Evolutionary conservation across 1,139 yeast genomes (phyloP).

Genomic region (Candida pseudoviswanathii): DNA sequence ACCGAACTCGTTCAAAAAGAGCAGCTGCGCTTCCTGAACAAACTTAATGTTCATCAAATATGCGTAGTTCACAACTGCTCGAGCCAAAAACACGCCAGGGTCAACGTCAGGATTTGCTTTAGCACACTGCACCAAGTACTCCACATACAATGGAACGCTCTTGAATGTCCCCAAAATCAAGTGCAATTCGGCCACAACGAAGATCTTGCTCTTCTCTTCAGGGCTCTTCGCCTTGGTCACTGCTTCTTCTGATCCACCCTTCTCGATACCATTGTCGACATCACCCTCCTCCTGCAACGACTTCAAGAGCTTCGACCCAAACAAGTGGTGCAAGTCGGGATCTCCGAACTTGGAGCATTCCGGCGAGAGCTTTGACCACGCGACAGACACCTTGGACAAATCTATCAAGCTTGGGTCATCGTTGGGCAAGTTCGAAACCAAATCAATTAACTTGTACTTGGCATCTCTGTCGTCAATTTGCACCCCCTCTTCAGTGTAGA

Average conservation of each 20-base stretch:
- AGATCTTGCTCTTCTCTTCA: slow-evolving; percentile 37
- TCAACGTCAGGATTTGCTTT: slow-evolving; percentile 32
- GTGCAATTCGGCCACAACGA: slow-evolving; percentile 54
- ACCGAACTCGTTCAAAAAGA: slow-evolving; percentile 35
- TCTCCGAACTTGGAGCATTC: slow-evolving; percentile 64
- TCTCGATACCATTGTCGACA: slow-evolving; percentile 17
- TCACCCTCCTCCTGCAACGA: slow-evolving; percentile 18
- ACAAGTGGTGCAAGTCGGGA: slow-evolving; percentile 68
- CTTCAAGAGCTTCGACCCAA: slow-evolving; percentile 65
- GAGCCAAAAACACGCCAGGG: slow-evolving; percentile 54
- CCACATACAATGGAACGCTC: slow-evolving; percentile 55
- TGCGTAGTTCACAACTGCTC: slow-evolving; percentile 72
- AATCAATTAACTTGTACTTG: slow-evolving; percentile 39
- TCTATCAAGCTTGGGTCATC: slow-evolving; percentile 55
- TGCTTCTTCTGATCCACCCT: slow-evolving; percentile 12
- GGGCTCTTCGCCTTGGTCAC: slow-evolving; percentile 11
- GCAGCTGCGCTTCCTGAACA: slow-evolving; percentile 46
- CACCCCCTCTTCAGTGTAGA: slow-evolving; percentile 55
- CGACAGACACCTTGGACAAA: slow-evolving; percentile 61
- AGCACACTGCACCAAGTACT: slow-evolving; percentile 49
- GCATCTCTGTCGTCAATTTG: slow-evolving; percentile 38
- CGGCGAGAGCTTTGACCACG: slow-evolving; percentile 59
- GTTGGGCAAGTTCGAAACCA: slow-evolving; percentile 50
- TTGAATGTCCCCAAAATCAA: slow-evolving; percentile 68
- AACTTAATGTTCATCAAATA: slow-evolving; percentile 64